These are phyloP conservation scores for Casuarina cunninghamiana DNA, from an alignment of 306 rosid species.

Conservation along the genomic window DNA sequence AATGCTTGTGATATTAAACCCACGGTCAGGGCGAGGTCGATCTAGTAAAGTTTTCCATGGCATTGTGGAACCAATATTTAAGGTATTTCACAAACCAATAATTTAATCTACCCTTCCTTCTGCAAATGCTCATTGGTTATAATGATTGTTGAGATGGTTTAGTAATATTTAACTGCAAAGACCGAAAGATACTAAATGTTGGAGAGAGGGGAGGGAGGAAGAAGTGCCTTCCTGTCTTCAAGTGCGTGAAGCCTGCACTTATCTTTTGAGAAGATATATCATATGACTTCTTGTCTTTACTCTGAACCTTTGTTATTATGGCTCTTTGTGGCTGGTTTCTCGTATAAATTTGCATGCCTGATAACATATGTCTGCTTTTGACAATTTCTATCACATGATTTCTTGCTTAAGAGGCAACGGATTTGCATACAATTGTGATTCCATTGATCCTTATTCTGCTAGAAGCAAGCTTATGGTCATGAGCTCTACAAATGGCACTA, in stretches of 20 bases:
- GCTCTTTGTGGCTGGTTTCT: not conserved
- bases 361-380: not conserved
- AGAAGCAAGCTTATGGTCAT: not conserved
- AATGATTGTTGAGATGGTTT: constrained; percentile 14
- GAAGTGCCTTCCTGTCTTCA: not conserved
- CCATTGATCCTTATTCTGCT: not conserved
- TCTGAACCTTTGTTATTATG: not conserved
- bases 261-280: not conserved
- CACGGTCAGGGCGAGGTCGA: constrained; percentile 95
- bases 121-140: constrained; percentile 17
- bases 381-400: not conserved
- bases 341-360: not conserved
- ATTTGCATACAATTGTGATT: not conserved
- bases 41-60: constrained; percentile 90
- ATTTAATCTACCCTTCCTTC: constrained; percentile 10
- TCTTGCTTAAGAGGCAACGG: not conserved
- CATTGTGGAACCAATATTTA: constrained; percentile 87
- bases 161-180: constrained; percentile 4
- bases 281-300: not conserved
- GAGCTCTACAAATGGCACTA: not conserved
- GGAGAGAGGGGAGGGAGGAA: not conserved
- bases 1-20: constrained; percentile 96
- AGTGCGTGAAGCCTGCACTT: not conserved
- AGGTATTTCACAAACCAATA: constrained; percentile 46
- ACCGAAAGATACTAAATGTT: not conserved